Percentiles rank a stretch among this genome's conserved stretches.
Conservation (phyloP, 495 filamentous ascomycete genomes). For the Penicillium steckii region DNA sequence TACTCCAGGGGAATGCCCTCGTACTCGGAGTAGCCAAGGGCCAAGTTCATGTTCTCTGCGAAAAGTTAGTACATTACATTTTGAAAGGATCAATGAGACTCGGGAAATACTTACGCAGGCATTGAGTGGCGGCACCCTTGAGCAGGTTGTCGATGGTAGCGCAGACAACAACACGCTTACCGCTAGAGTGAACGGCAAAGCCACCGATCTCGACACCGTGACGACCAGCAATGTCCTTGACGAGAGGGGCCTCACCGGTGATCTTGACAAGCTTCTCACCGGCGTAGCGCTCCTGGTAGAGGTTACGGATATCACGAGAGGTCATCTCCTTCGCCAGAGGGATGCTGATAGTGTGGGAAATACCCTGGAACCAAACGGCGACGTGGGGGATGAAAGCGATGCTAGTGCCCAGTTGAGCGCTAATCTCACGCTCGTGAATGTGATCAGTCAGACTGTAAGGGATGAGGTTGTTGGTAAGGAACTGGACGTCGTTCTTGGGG, state of each 20-base stretch:
- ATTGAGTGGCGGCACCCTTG: conserved; percentile 96
- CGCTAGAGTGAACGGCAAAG: conserved; percentile 84
- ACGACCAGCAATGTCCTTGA: conserved; percentile 85
- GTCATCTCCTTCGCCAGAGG: conserved; percentile 82
- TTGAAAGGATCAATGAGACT: not conserved
- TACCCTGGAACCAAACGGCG: conserved; percentile 96
- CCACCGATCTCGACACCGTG: conserved; percentile 95
- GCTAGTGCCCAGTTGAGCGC: conserved; percentile 67
- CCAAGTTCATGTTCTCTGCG: conserved; percentile 94
- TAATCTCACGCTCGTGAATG: conserved; percentile 94
- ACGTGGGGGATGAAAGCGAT: conserved; percentile 95
- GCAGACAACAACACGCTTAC: conserved; percentile 89
- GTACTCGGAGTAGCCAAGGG: conserved; percentile 89
- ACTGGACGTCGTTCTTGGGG: conserved; percentile 91
- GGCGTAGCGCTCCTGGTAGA: conserved; percentile 95
- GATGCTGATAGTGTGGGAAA: conserved; percentile 87
- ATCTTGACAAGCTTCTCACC: conserved; percentile 94
- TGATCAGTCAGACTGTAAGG: conserved; percentile 93
- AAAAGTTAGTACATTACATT: conserved; percentile 5
- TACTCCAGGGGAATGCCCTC: conserved; percentile 80
- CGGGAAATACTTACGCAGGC: conserved; percentile 76
- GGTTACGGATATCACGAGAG: conserved; percentile 85
- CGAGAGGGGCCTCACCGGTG: conserved; percentile 79
- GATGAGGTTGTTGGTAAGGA: conserved; percentile 85
- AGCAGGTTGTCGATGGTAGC: conserved; percentile 97